Percentiles rank a stretch among this genome's conserved stretches.
Evolutionary conservation across 148 eudicot genomes (phyloP).

Genomic region (Silene latifolia): DNA sequence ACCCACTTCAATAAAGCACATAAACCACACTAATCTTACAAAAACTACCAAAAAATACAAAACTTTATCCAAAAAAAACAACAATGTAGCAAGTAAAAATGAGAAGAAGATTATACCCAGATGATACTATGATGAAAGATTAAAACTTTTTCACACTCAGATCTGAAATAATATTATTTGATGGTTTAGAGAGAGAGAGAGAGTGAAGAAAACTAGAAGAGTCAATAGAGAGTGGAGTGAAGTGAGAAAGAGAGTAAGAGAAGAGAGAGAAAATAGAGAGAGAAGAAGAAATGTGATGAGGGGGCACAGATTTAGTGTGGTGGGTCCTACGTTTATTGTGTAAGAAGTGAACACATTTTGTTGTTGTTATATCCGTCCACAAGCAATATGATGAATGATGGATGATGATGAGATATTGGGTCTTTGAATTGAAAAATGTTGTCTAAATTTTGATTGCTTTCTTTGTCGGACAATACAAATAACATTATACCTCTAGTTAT

Average conservation of each 20-base stretch:
- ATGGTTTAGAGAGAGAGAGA: constrained; percentile 16
- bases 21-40: neutral
- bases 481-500: too few relatives aligned
- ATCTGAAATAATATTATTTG: constrained; percentile 27
- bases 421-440: too few relatives aligned
- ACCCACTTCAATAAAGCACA: constrained; percentile 14
- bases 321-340: constrained; percentile 12
- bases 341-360: neutral
- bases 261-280: neutral
- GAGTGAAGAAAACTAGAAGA: neutral
- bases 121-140: neutral
- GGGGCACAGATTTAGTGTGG: constrained; percentile 15
- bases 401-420: too few relatives aligned
- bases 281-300: neutral
- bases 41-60: neutral
- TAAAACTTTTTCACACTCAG: constrained; percentile 14
- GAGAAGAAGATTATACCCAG: constrained; percentile 20
- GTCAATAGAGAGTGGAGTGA: neutral
- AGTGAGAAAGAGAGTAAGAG: constrained; percentile 10
- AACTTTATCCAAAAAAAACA: neutral
- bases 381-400: too few relatives aligned
- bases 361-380: constrained; percentile 15
- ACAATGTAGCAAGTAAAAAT: constrained; percentile 13
- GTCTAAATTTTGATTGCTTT: too few relatives aligned
- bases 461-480: too few relatives aligned